These are phyloP conservation scores for Colletotrichum tanaceti DNA, from an alignment of 2,329 filamentous ascomycete genomes.

Conservation along the genomic window DNA sequence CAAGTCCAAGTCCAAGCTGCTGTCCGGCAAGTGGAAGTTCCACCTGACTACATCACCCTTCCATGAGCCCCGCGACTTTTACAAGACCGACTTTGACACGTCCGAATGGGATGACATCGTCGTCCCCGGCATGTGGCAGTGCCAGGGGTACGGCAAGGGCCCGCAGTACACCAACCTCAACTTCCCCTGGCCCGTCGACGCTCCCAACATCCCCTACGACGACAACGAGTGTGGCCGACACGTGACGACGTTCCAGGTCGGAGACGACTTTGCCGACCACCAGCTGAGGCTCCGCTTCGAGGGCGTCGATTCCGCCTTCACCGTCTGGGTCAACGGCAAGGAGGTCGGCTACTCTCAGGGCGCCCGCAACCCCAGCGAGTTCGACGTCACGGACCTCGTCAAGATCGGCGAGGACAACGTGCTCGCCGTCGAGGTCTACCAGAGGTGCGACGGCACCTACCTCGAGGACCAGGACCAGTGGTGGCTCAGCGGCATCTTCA, in stretches of 20 bases:
- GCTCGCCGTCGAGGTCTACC: constrained; percentile 76
- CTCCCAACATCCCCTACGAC: constrained; percentile 72
- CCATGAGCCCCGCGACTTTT: constrained; percentile 57
- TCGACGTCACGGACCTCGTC: constrained; percentile 72
- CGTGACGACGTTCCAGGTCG: constrained; percentile 65
- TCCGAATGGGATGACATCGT: constrained; percentile 61
- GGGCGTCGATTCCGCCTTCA: constrained; percentile 78
- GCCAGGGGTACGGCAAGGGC: constrained; percentile 71
- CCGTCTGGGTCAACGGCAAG: constrained; percentile 76
- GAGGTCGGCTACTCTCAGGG: constrained; percentile 79
- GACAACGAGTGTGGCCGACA: constrained; percentile 76
- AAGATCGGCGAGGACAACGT: constrained; percentile 60
- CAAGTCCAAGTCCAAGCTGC: constrained; percentile 54
- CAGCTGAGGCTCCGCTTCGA: constrained; percentile 78
- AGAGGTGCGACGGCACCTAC: constrained; percentile 78
- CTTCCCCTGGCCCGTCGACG: constrained; percentile 75
- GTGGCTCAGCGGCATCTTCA: constrained; percentile 76
- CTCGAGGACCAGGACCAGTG: constrained; percentile 79
- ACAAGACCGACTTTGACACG: constrained; percentile 51
- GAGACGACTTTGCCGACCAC: constrained; percentile 56
- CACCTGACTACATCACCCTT: constrained; percentile 59
- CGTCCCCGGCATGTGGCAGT: constrained; percentile 78
- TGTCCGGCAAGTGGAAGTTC: constrained; percentile 69
- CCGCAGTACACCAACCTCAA: constrained; percentile 78
- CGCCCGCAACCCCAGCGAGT: constrained; percentile 77